Base-by-base conservation (phyloP, 116 monocot species). In the Papilionanthe hybrid region DNA sequence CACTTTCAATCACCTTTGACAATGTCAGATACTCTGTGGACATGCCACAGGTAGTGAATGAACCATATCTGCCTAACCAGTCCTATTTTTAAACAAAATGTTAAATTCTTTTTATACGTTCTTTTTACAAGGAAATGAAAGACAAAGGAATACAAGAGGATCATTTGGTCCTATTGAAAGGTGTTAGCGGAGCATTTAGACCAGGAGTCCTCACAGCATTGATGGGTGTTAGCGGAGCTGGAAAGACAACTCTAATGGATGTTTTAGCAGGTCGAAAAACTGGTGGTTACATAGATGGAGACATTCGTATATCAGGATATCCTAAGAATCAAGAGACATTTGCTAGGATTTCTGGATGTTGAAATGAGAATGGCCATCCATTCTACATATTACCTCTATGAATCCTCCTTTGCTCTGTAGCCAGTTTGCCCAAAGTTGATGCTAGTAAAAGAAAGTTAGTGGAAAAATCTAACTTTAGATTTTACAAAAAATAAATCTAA, bases 231-330 rank as follows among this genome's bases (percentile, higher is more conserved):
- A 95, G 91, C 81, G 95, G 95, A 60, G 95, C 95, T 10, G 95
- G 95, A 47, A 95, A 95, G 83, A 95, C 95, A 11, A 95, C 95
- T 55, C 85, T 95, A 23, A 91, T 95, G 95, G 95, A 95, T 87
- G 93, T 93, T 9, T 83, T 95, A 15, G 91, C 95, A 30, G 95
- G 95, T 23, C 86, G 95, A 57, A 95, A 95, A 81, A 95, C 93
- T 1, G 95, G 95, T 0, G 95, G 95, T 63, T 90, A 91, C 65
- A 86, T 95, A 15, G 95, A 95, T 27, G 95, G 95, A 76, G 76
- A 78, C 42, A 93, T 95, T 67, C 72, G 60, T 10, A 86, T 93
- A 78, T 89, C 89, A 55, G 95, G 93, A 4, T 93, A 91, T 71
- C 93, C 93, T 9, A 95, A 95, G 79, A 89, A 91, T 7, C 93